Base-by-base conservation (phyloP, 495 filamentous ascomycete genomes). In the Aspergillus steynii region DNA sequence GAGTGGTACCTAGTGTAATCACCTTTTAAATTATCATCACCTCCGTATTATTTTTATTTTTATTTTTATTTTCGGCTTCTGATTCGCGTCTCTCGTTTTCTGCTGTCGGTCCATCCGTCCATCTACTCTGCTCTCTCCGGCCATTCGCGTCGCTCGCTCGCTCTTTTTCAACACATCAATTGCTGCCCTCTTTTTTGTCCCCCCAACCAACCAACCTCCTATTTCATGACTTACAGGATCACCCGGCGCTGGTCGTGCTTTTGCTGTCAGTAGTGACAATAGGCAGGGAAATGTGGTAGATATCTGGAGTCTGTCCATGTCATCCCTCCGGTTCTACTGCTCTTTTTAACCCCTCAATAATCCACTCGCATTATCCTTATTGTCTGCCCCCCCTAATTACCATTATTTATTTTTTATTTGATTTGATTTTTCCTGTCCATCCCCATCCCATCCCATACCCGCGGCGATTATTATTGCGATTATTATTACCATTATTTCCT, bases 321-420 rank as follows among this genome's bases (percentile, higher is more conserved):
- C 61, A 60, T 56, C 65, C 56, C 55, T 47, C 61, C 29, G 59
- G 59, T 49, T 57, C 49, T 63, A 34, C 49, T 51, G 55, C 55
- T 25, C 32, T 20, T 61, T 25, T 61, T 51, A 56, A 63, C 63
- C 63, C 63, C 66, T 65, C 66, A 59, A 61, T 64, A 62, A 67
- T 61, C 64, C 58, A 61, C 61, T 50, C 58, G 57, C 60, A 62
- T 62, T 62, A 58, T 66, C 52, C 31, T 29, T 49, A 28, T 28
- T 32, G 20, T 57, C 42, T 46, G 27, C 26, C 14, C 56, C 53
- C 27, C 54, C 42, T 58, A 59, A 60, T 65, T 50, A 56, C 55
- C 58, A 49, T 45, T 45, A 56, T 54, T 55, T 54, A 54, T 50
- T 60, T 61, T 50, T 47, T 56, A 53, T 50, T 60, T 61, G 53